Percentiles rank a stretch among this genome's conserved stretches.
phyloP scores from a whole-genome alignment of 768 basidiomycete species.

The Boletus insuetus region DNA sequence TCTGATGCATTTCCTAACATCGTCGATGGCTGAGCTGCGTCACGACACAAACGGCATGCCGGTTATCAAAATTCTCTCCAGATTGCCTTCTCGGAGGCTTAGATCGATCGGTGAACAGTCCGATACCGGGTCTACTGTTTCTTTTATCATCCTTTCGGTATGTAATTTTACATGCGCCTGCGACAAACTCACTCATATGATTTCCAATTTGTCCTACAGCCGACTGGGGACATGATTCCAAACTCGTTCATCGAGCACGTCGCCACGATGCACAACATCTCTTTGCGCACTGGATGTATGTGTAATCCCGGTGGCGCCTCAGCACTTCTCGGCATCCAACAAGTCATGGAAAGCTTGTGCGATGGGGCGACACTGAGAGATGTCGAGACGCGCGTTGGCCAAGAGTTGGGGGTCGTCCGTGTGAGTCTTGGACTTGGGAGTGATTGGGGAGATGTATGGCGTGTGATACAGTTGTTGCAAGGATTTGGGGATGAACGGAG shows the following conservation, averaged over 20 bases:
- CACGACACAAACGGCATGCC: conserved; percentile 60
- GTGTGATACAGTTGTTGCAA: conserved; percentile 47
- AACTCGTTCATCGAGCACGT: conserved; percentile 73
- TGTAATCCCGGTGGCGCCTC: conserved; percentile 86
- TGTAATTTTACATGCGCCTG: conserved; percentile 23
- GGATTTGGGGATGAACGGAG: conserved; percentile 41
- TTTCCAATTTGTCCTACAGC: conserved; percentile 35
- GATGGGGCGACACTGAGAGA: conserved; percentile 59
- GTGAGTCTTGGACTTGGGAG: conserved; percentile 79
- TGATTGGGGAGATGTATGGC: conserved; percentile 73
- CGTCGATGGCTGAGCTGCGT: conserved; percentile 53
- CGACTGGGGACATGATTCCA: conserved; percentile 62
- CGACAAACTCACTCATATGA: conserved; percentile 1
- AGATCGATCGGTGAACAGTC: conserved; percentile 61
- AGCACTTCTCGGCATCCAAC: conserved; percentile 62
- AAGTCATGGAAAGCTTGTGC: conserved; percentile 60
- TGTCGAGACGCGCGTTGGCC: conserved; percentile 58
- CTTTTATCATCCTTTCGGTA: conserved; percentile 63
- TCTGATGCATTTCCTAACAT: conserved; percentile 59
- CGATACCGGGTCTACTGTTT: conserved; percentile 62
- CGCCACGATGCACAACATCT: conserved; percentile 62
- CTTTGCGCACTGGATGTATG: conserved; percentile 82
- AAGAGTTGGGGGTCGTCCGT: conserved; percentile 71
- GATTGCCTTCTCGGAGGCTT: conserved; percentile 50
- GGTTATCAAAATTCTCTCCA: conserved; percentile 68